phyloP scores from a whole-genome alignment of 2,329 filamentous ascomycete species.

The Neopestalotiopsis clavispora region DNA sequence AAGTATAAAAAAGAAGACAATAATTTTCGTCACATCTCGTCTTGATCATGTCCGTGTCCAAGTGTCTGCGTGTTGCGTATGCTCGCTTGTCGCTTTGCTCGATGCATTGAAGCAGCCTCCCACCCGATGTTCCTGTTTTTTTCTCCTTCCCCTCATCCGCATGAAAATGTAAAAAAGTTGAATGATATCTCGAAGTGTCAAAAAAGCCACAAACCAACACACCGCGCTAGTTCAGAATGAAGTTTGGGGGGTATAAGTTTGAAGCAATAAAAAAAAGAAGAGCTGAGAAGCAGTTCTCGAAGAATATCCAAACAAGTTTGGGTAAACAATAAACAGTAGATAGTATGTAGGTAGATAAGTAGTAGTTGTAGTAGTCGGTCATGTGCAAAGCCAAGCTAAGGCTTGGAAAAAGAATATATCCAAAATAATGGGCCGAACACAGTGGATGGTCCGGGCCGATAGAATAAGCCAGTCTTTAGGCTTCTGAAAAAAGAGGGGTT shows the following conservation, averaged over 20 bases:
- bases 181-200: background rate
- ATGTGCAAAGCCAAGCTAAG: background rate
- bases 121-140: background rate
- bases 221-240: constrained; percentile 4
- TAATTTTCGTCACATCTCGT: constrained; percentile 12
- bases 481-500: background rate
- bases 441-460: background rate
- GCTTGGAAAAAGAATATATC: constrained; percentile 5
- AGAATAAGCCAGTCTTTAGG: background rate
- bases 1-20: constrained; percentile 4
- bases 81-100: constrained; percentile 6
- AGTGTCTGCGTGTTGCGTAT: background rate
- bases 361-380: constrained; percentile 7
- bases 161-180: background rate
- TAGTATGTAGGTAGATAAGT: constrained; percentile 9
- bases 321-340: constrained; percentile 9
- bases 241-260: constrained; percentile 17
- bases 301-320: constrained; percentile 11
- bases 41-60: constrained; percentile 13
- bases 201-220: constrained; percentile 15
- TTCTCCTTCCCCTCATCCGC: background rate
- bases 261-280: constrained; percentile 14
- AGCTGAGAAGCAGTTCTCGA: background rate
- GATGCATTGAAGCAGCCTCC: background rate
- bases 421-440: constrained; percentile 5